These are phyloP conservation scores for Tricholomella constricta DNA, from an alignment of 768 basidiomycete species.

Conservation along the genomic window DNA sequence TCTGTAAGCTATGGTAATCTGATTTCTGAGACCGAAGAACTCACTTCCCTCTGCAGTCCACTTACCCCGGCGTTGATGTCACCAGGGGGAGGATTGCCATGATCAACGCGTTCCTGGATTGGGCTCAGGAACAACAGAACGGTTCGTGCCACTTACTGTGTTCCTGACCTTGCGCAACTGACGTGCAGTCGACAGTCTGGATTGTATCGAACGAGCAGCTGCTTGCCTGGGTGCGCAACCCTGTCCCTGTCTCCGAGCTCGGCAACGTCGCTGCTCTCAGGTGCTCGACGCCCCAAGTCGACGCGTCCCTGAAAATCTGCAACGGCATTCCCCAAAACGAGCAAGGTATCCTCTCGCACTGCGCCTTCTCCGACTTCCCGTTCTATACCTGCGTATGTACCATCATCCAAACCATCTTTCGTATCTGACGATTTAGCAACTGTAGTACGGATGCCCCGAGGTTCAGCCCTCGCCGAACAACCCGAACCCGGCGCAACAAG, in stretches of 20 bases:
- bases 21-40: neutral
- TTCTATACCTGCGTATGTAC: constrained; percentile 74
- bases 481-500: constrained; percentile 67
- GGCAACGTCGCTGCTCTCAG: constrained; percentile 53
- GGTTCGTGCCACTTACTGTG: constrained; percentile 35
- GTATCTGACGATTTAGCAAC: neutral
- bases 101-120: constrained; percentile 81
- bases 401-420: neutral
- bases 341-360: constrained; percentile 58
- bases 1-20: constrained; percentile 40
- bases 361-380: constrained; percentile 73
- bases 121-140: constrained; percentile 72
- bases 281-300: constrained; percentile 65
- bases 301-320: constrained; percentile 58
- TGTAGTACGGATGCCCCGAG: constrained; percentile 73
- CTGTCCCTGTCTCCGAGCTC: constrained; percentile 63
- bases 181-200: constrained; percentile 49
- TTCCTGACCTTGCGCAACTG: neutral
- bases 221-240: constrained; percentile 73
- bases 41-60: constrained; percentile 33
- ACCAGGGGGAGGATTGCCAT: constrained; percentile 61
- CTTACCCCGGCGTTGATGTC: constrained; percentile 59
- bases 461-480: constrained; percentile 53
- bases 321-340: constrained; percentile 77
- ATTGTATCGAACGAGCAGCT: constrained; percentile 74